These are phyloP conservation scores for Lentinula aciculospora DNA, from an alignment of 768 basidiomycete species.

Conservation along the genomic window DNA sequence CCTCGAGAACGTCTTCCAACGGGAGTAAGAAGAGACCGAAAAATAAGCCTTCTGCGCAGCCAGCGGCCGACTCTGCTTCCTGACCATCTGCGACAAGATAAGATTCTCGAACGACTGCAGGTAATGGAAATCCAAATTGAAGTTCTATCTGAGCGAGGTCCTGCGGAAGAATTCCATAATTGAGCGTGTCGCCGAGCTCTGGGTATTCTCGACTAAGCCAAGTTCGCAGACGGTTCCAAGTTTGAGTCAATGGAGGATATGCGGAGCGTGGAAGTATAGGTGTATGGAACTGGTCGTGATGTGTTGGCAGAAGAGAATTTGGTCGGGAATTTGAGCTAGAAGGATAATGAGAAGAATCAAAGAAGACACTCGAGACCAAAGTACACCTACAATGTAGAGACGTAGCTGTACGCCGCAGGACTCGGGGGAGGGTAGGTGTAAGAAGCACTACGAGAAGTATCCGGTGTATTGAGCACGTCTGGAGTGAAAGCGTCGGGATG, in stretches of 20 bases:
- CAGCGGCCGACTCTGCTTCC: conserved; percentile 84
- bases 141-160: conserved; percentile 80
- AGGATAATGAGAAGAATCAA: conserved; percentile 11
- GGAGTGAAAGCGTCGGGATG: conserved; percentile 59
- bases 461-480: conserved; percentile 44
- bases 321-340: conserved; percentile 40
- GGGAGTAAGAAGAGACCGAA: conserved; percentile 93
- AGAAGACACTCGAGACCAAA: neutral
- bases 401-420: conserved; percentile 51
- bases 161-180: conserved; percentile 79
- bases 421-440: conserved; percentile 81
- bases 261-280: conserved; percentile 33
- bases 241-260: conserved; percentile 77
- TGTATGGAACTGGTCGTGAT: conserved; percentile 47
- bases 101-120: conserved; percentile 84
- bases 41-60: conserved; percentile 87
- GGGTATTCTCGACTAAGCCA: conserved; percentile 87
- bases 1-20: conserved; percentile 87
- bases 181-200: conserved; percentile 92
- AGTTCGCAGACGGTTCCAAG: conserved; percentile 79
- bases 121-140: conserved; percentile 80
- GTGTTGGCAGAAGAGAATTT: conserved; percentile 60
- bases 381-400: conserved; percentile 48
- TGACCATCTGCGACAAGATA: conserved; percentile 89
- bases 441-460: conserved; percentile 38